These are phyloP conservation scores for Aspergillus brunneoviolaceus DNA, from an alignment of 2,329 filamentous ascomycete species.

Conservation along the genomic window DNA sequence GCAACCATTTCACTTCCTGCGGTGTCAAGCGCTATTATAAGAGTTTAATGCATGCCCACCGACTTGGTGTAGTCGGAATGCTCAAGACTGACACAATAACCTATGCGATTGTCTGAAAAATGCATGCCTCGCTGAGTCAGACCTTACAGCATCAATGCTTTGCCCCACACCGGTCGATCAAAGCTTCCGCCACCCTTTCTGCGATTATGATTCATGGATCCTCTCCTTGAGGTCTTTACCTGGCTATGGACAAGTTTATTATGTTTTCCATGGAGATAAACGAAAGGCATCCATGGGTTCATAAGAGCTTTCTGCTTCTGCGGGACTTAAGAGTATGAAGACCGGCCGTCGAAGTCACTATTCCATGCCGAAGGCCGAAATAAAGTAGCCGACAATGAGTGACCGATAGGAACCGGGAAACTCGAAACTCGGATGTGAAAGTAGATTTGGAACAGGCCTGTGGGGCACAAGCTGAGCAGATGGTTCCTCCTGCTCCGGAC, in stretches of 20 bases:
- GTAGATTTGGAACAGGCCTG: neutral
- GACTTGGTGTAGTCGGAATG: neutral
- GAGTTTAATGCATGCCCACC: neutral
- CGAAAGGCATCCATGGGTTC: neutral
- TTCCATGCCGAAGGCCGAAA: neutral
- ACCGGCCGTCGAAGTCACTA: neutral
- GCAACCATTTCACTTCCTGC: too few species aligned
- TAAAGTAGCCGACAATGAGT: neutral
- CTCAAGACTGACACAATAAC: neutral
- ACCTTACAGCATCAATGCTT: neutral
- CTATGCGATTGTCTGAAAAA: neutral
- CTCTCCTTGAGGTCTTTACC: neutral
- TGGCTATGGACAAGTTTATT: neutral
- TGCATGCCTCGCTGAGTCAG: neutral
- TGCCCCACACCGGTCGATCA: neutral
- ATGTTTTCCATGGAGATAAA: neutral
- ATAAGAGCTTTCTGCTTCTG: neutral
- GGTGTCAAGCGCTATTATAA: too few species aligned
- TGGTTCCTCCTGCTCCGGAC: neutral
- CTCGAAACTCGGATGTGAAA: neutral
- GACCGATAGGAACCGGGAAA: neutral
- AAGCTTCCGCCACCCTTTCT: neutral
- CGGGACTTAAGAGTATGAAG: neutral
- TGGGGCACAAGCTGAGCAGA: neutral
- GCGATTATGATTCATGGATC: neutral